Conservation (phyloP, 2,329 filamentous ascomycete species). For the Calonectria pseudoturangicola region DNA sequence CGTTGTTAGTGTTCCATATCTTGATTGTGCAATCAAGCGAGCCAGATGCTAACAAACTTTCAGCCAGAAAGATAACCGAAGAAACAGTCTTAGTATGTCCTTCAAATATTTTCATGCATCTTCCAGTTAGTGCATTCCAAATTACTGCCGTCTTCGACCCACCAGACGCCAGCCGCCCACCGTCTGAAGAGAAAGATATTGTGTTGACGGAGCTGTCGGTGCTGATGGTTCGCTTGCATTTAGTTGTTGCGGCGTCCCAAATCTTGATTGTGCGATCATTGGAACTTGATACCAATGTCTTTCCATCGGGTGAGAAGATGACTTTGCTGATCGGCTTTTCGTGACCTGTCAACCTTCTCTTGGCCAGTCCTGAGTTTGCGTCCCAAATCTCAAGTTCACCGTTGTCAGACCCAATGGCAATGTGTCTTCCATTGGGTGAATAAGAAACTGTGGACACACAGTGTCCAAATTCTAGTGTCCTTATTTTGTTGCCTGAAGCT, state of each 20-base stretch:
- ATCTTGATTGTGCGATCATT: slow-evolving; percentile 6
- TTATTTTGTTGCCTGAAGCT: no score
- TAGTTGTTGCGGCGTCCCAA: neutral
- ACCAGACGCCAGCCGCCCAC: neutral
- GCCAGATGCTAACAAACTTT: neutral
- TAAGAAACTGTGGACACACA: no score
- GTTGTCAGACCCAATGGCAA: neutral
- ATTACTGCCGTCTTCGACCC: neutral
- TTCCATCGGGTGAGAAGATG: neutral
- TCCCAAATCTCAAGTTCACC: neutral
- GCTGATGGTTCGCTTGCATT: neutral
- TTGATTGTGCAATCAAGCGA: neutral
- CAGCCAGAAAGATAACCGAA: neutral
- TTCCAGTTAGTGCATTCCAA: neutral
- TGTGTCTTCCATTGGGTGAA: neutral
- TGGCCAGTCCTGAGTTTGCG: neutral
- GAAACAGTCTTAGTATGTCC: neutral
- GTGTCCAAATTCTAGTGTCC: no score
- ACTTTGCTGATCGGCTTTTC: neutral
- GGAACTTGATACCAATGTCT: neutral
- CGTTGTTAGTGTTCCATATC: neutral
- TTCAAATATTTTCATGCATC: neutral
- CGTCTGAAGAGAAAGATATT: neutral
- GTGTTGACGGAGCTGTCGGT: neutral
- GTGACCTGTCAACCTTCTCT: neutral